These are phyloP conservation scores for Termitomyces heimii DNA, from an alignment of 768 basidiomycete genomes.

Conservation along the genomic window DNA sequence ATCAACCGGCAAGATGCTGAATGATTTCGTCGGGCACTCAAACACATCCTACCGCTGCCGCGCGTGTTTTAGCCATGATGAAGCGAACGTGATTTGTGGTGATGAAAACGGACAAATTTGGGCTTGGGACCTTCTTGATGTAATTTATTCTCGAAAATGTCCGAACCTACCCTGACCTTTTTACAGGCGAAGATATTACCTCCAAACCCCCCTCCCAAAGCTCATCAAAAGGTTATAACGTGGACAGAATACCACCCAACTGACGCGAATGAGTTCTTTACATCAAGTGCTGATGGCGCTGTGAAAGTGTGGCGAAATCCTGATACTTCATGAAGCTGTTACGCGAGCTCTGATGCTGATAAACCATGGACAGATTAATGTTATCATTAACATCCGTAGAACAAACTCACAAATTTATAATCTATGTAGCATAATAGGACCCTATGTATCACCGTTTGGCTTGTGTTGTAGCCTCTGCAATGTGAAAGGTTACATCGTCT, in stretches of 20 bases:
- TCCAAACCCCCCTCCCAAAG: constrained; percentile 70
- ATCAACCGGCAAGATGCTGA: constrained; percentile 74
- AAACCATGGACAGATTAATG: not conserved
- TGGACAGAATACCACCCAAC: constrained; percentile 91
- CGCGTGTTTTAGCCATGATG: constrained; percentile 77
- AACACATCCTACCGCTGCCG: constrained; percentile 75
- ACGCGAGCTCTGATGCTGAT: not conserved
- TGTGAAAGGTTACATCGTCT: not conserved
- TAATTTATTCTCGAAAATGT: constrained; percentile 24
- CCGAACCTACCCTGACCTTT: not conserved
- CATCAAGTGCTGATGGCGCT: constrained; percentile 86
- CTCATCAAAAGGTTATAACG: constrained; percentile 79
- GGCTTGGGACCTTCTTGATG: constrained; percentile 92
- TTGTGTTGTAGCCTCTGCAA: constrained; percentile 42
- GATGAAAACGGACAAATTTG: constrained; percentile 88
- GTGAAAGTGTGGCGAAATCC: constrained; percentile 82
- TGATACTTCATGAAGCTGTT: constrained; percentile 9
- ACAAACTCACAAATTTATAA: constrained; percentile 8
- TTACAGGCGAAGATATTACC: constrained; percentile 62
- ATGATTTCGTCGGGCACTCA: constrained; percentile 75
- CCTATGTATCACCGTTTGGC: constrained; percentile 30
- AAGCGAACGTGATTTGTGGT: constrained; percentile 77
- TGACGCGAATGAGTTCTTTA: constrained; percentile 78
- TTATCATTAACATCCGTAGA: not conserved
- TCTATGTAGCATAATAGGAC: constrained; percentile 11